These are phyloP conservation scores for Cladosporium austrohemisphaericum DNA, from an alignment of 2,329 filamentous ascomycete genomes.

Conservation along the genomic window DNA sequence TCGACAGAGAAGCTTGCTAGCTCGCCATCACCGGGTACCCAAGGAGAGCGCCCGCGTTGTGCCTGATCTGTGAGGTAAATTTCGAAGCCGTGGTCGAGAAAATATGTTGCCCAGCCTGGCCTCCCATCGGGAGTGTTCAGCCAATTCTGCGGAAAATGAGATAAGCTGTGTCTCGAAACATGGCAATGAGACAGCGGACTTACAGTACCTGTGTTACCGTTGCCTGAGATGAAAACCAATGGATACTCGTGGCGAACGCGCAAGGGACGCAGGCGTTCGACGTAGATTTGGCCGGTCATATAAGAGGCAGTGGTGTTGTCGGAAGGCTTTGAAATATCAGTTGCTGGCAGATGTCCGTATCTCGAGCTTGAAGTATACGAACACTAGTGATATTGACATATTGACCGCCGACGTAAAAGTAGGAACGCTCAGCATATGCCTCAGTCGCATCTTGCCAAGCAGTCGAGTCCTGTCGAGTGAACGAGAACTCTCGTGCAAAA, in stretches of 20 bases:
- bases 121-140: conserved; percentile 48
- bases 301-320: conserved; percentile 19
- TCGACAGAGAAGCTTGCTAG: conserved; percentile 23
- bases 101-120: conserved; percentile 47
- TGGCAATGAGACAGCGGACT: conserved; percentile 16
- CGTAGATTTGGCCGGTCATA: conserved; percentile 50
- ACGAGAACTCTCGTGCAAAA: too few species aligned
- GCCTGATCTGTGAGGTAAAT: conserved; percentile 45
- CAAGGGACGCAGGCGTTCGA: conserved; percentile 46
- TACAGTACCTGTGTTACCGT: conserved; percentile 41
- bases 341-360: too few species aligned
- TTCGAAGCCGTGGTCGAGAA: conserved; percentile 44
- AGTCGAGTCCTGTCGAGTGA: too few species aligned
- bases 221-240: conserved; percentile 45
- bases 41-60: conserved; percentile 32
- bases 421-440: not conserved
- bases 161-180: not conserved
- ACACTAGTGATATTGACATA: conserved; percentile 20
- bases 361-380: too few species aligned
- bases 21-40: conserved; percentile 19
- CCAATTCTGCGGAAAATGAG: conserved; percentile 35
- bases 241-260: conserved; percentile 25
- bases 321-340: not conserved
- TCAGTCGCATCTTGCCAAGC: too few species aligned
- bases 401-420: conserved; percentile 25